Base-by-base conservation (phyloP, 148 eudicot species). In the Camellia sinensis region DNA sequence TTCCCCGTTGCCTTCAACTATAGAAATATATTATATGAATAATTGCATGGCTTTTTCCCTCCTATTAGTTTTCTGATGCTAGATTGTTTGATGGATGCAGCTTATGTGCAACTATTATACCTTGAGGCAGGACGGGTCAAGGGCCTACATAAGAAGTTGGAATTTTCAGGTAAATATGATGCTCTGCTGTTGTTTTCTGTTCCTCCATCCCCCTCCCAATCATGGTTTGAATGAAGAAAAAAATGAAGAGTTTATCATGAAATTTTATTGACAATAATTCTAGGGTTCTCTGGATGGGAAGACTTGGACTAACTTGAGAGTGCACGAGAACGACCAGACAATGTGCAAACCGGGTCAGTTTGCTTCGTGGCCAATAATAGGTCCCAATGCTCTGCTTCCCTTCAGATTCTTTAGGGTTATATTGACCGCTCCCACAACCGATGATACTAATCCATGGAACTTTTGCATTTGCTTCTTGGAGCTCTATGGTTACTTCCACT, bases 21-120 rank as follows among this genome's bases (percentile, higher is more conserved):
- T 71, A 48, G 57, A 3, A 29, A 29, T 29, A 29, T 29, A 29
- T 19, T 46, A 22, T 6, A 15, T 54, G 13, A 63, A 21, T 12
- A 62, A 61, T 61, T 63, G 15, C 57, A 46, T 61, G 18, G 79
- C 10, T 61, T 77, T 50, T 44, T 41, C 13, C 45, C 37, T 29
- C 12, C 37, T 7, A 52, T 15, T 15, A 17, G 15, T 14, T 41
- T 74, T 66, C 41, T 71, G 63, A 73, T 4, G 43, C 69, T 54
- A 52, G 1, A 45, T 46, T 62, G 21, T 82, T 78, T 85, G 75
- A 46, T 73, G 79, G 78, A 45, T 86, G 87, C 95, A 95, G 98
- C 92, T 95, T 77, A 91, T 95, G 92, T 93, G 98, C 93, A 93
- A 93, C 86, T 88, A 91, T 79, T 95, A 95, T 87, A 91, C 97